Evolutionary conservation across 1,284 basidiomycete genomes (phyloP).

Genomic region (Cutaneotrichosporon mucoides): DNA sequence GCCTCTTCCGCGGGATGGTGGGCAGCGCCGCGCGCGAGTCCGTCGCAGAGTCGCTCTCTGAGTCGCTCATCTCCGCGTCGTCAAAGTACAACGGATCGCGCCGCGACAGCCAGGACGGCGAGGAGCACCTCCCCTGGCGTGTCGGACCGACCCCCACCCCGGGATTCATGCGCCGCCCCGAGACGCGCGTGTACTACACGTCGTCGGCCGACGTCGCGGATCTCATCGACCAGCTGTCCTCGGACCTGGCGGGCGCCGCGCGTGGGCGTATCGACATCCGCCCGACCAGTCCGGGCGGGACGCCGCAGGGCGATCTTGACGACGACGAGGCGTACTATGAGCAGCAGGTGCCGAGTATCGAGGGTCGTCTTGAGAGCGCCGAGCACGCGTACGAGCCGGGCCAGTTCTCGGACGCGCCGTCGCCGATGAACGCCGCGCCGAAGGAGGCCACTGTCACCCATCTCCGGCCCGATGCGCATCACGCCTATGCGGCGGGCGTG

Average conservation of each 20-base stretch:
- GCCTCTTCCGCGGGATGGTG: background rate
- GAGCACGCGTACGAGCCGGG: background rate
- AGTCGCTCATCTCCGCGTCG: background rate
- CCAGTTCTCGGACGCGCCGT: constrained; percentile 14
- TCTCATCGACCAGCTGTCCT: constrained; percentile 43
- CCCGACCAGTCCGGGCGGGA: constrained; percentile 3
- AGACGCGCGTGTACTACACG: constrained; percentile 40
- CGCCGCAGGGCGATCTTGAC: background rate
- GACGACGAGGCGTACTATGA: background rate
- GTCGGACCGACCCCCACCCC: constrained; percentile 13
- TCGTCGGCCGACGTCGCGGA: constrained; percentile 41
- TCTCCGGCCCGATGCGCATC: constrained; percentile 2
- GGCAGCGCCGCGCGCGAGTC: background rate
- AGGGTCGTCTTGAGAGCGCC: background rate
- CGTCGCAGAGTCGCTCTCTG: constrained; percentile 1
- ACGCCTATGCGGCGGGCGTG: constrained; percentile 12
- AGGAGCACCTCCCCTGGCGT: constrained; percentile 14
- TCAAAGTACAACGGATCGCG: background rate
- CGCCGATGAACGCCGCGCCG: background rate
- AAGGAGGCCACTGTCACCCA: no score
- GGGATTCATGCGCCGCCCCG: constrained; percentile 24
- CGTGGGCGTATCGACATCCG: constrained; percentile 41
- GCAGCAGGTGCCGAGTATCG: background rate
- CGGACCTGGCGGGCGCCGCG: constrained; percentile 27
- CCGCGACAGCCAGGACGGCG: background rate